Percentiles rank a stretch among this genome's conserved stretches.
Conservation (phyloP, 2,329 filamentous ascomycete species). For the Colletotrichum sp. region DNA sequence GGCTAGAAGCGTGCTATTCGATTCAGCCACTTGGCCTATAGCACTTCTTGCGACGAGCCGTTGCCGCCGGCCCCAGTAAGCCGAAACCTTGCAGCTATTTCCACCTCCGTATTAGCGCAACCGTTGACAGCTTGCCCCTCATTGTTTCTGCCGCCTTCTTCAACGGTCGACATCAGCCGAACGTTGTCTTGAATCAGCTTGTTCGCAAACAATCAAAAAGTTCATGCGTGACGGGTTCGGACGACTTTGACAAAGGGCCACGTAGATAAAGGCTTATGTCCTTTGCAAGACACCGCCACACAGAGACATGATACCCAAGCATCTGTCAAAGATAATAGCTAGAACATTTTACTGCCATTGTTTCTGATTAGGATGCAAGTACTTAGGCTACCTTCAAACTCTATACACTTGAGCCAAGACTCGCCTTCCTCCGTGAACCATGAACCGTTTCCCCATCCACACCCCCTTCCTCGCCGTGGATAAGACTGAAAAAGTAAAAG, state of each 20-base stretch:
- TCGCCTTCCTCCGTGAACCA: not conserved
- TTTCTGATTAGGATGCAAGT: slow-evolving; percentile 14
- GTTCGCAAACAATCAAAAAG: not conserved
- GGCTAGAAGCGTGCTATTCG: not conserved
- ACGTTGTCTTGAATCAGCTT: not conserved
- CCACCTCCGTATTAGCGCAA: not conserved
- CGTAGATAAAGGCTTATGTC: not conserved
- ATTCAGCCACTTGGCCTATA: not conserved
- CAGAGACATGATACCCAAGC: not conserved
- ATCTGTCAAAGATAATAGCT: not conserved
- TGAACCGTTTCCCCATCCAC: not conserved
- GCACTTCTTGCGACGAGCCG: not conserved
- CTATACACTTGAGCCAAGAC: slow-evolving; percentile 16
- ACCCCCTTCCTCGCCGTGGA: not conserved
- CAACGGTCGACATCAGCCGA: not conserved
- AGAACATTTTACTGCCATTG: not conserved
- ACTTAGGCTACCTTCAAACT: not conserved
- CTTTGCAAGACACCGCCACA: not conserved
- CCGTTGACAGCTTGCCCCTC: not conserved
- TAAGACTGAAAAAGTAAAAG: not conserved
- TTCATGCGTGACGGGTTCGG: not conserved
- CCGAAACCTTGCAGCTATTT: not conserved
- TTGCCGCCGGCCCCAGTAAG: not conserved
- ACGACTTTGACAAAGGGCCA: not conserved
- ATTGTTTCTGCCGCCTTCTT: not conserved